These are phyloP conservation scores for Endocarpon pusillum DNA, from an alignment of 495 filamentous ascomycete species.

Conservation along the genomic window DNA sequence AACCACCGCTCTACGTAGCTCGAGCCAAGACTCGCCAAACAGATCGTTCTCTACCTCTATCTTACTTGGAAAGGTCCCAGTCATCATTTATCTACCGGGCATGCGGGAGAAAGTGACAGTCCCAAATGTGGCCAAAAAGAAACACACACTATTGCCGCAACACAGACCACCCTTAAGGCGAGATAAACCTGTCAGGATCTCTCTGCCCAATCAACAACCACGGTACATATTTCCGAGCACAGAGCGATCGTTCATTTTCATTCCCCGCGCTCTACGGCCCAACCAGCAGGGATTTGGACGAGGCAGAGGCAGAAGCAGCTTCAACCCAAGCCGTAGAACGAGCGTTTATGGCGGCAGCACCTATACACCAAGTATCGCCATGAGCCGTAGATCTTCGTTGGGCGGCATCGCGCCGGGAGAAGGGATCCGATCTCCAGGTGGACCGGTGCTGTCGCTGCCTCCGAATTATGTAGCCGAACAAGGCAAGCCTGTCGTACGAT, in stretches of 20 bases:
- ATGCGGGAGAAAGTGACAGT: conserved; percentile 58
- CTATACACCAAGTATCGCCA: conserved; percentile 80
- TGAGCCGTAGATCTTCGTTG: conserved; percentile 83
- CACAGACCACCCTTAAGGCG: conserved; percentile 87
- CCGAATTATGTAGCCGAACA: conserved; percentile 38
- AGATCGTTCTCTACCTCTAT: conserved; percentile 49
- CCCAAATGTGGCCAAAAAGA: conserved; percentile 54
- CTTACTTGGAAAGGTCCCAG: conserved; percentile 60
- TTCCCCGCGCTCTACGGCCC: conserved; percentile 80
- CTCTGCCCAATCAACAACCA: conserved; percentile 59
- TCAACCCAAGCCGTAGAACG: conserved; percentile 49
- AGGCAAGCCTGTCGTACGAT: conserved; percentile 64
- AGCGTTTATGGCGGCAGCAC: conserved; percentile 67
- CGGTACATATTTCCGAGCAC: conserved; percentile 80
- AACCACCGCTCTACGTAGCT: too few species aligned
- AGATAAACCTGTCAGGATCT: conserved; percentile 93
- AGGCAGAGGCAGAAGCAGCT: conserved; percentile 47
- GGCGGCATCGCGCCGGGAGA: conserved; percentile 61
- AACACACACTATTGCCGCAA: conserved; percentile 84
- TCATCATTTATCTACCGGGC: conserved; percentile 60
- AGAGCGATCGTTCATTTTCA: conserved; percentile 95
- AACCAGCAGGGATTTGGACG: conserved; percentile 72
- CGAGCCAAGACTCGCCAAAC: too few species aligned
- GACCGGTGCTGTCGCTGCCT: conserved; percentile 54
- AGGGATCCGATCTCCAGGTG: conserved; percentile 55